Evolutionary conservation across 345 rosid species (phyloP), one percentile per base, ranked within the genome.

Genomic region (Nasturtium officinale): DNA sequence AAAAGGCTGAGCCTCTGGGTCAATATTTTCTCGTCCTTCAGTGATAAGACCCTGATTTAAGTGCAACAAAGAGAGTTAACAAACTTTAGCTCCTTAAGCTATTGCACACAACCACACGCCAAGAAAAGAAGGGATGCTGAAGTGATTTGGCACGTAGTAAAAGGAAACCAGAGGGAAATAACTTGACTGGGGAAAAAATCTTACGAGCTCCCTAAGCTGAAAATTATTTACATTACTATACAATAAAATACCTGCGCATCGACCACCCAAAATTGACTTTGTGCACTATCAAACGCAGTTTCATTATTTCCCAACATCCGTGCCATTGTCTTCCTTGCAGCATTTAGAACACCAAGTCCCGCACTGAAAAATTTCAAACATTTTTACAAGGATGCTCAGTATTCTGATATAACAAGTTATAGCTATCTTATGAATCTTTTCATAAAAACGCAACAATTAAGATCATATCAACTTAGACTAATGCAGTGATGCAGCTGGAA

Each of bases 251-350:
- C 98, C 86, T 91, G 74, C 50, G 98, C 98, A 85, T 94, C 98
- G 73, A 91, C 97, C 51, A 91, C 91, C 98, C 98, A 94, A 74
- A 94, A 94, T 73, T 94, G 98, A 79, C 96, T 89, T 66, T 84
- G 81, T 29, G 98, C 93, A 84, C 96, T 87, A 45, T 85, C 96
- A 85, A 91, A 91, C 16, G 98, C 97, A 67, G 82, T 67, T 80
- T 83, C 87, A 72, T 70, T 94, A 78, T 94, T 87, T 66, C 97
- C 98, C 79, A 91, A 78, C 98, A 91, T 89, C 81, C 97, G 85
- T 61, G 93, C 98, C 98, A 94, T 94, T 56, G 98, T 94, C 82
- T 91, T 89, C 85, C 96, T 88, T 15, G 98, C 97, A 77, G 96
- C 88, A 85, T 94, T 94, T 17, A 94, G 85, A 78, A 94, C 98